Percentiles rank a stretch among this genome's conserved stretches.
These are phyloP conservation scores for Austroboletus niveus DNA, from an alignment of 1,284 basidiomycete species.

Conservation along the genomic window DNA sequence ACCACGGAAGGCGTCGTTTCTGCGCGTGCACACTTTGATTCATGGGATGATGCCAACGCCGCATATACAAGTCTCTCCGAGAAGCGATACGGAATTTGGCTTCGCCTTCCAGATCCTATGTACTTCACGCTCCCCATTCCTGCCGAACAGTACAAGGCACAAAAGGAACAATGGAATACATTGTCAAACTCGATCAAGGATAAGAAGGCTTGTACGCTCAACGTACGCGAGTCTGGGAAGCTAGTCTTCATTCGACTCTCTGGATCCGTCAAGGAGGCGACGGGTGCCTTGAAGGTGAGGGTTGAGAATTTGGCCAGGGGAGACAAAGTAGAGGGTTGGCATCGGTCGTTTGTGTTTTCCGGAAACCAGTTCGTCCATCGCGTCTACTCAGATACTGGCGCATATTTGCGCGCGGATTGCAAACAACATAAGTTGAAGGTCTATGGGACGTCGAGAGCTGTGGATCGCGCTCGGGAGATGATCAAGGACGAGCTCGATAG, in stretches of 20 bases:
- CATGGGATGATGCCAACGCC: slow-evolving; percentile 46
- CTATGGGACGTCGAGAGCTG: slow-evolving; percentile 38
- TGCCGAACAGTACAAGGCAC: slow-evolving; percentile 47
- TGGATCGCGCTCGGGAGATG: slow-evolving; percentile 39
- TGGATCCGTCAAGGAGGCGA: slow-evolving; percentile 44
- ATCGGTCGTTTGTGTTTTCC: slow-evolving; percentile 36
- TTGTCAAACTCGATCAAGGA: slow-evolving; percentile 37
- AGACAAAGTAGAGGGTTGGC: slow-evolving; percentile 48
- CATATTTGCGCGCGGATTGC: slow-evolving; percentile 43
- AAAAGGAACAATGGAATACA: slow-evolving; percentile 46
- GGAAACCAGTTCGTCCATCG: slow-evolving; percentile 36
- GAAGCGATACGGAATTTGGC: slow-evolving; percentile 34
- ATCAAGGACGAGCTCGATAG: slow-evolving; percentile 43
- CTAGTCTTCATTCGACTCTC: slow-evolving; percentile 28
- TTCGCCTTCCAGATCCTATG: slow-evolving; percentile 44
- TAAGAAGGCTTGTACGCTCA: slow-evolving; percentile 28
- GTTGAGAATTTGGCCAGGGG: slow-evolving; percentile 54
- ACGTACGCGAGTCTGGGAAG: slow-evolving; percentile 17
- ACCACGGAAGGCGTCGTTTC: slow-evolving; percentile 27
- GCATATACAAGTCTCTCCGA: slow-evolving; percentile 33
- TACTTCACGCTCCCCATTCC: slow-evolving; percentile 47
- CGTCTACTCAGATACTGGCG: slow-evolving; percentile 37
- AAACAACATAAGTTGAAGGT: slow-evolving; percentile 40
- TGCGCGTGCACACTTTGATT: slow-evolving; percentile 42
- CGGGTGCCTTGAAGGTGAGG: slow-evolving; percentile 57